Conservation (phyloP, 768 basidiomycete species). For the Pholiota molesta region DNA sequence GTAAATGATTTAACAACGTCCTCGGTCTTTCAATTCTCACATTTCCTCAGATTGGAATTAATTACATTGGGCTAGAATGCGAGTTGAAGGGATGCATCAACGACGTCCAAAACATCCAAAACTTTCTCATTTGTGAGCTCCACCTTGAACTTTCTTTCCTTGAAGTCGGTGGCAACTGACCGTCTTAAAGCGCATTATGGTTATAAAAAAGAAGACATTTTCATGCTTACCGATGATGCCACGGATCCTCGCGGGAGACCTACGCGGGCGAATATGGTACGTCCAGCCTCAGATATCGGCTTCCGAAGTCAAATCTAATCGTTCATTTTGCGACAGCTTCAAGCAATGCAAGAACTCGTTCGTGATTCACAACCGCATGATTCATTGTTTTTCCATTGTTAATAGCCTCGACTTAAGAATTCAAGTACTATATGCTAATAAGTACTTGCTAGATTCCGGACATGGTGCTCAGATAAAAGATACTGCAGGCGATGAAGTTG, state of each 20-base stretch:
- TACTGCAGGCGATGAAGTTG: slow-evolving; percentile 78
- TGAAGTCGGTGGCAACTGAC: neutral
- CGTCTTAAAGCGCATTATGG: slow-evolving; percentile 50
- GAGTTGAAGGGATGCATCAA: slow-evolving; percentile 88
- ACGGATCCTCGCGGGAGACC: slow-evolving; percentile 64
- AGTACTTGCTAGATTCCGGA: slow-evolving; percentile 73
- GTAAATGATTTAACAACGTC: slow-evolving; percentile 44
- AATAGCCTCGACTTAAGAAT: slow-evolving; percentile 19
- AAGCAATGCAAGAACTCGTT: slow-evolving; percentile 92
- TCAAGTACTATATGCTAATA: neutral
- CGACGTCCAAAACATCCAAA: slow-evolving; percentile 80
- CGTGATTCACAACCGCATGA: slow-evolving; percentile 79
- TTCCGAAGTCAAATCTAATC: neutral
- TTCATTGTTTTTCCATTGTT: slow-evolving; percentile 90
- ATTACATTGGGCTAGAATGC: slow-evolving; percentile 70
- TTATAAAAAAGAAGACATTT: slow-evolving; percentile 81
- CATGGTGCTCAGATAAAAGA: slow-evolving; percentile 94
- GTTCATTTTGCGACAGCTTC: slow-evolving; percentile 41
- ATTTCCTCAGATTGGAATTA: slow-evolving; percentile 76
- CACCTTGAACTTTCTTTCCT: neutral
- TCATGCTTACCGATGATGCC: slow-evolving; percentile 82
- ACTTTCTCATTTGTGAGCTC: slow-evolving; percentile 42
- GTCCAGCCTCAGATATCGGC: slow-evolving; percentile 22
- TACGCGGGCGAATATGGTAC: slow-evolving; percentile 79
- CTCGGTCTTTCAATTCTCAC: neutral